phyloP scores from a whole-genome alignment of 2,329 filamentous ascomycete genomes.

The Aspergillus aculeatus region DNA sequence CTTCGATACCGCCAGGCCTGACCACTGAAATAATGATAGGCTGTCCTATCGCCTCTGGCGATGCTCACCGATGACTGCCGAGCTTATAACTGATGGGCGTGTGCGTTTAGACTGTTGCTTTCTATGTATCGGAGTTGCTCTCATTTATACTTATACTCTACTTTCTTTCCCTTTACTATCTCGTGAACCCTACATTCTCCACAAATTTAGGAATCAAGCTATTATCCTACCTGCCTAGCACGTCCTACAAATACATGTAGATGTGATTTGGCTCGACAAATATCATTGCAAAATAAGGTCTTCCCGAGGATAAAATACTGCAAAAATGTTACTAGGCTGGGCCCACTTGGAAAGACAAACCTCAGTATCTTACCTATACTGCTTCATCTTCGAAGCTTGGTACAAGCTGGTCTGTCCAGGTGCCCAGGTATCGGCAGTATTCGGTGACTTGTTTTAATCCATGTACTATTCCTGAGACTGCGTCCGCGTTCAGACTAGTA shows the following conservation, averaged over 20 bases:
- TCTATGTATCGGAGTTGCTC: conserved; percentile 15
- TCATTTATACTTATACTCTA: conserved; percentile 10
- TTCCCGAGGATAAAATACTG: not conserved
- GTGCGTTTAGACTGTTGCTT: conserved; percentile 21
- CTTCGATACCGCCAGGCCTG: conserved; percentile 28
- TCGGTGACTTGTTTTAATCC: conserved; percentile 39
- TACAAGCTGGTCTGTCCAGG: conserved; percentile 38
- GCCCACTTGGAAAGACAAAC: not conserved
- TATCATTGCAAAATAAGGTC: not conserved
- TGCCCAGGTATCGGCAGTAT: conserved; percentile 41
- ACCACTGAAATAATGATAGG: conserved; percentile 30
- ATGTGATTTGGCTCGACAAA: not conserved
- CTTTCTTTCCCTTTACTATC: not conserved
- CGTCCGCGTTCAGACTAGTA: conserved; percentile 27
- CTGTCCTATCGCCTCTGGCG: conserved; percentile 12
- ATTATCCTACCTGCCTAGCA: not conserved
- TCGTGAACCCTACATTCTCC: not conserved
- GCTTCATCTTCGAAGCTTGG: not conserved
- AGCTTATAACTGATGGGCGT: conserved; percentile 19
- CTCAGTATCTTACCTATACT: not conserved
- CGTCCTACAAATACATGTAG: not conserved
- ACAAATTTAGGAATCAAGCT: not conserved
- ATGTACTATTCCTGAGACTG: conserved; percentile 31
- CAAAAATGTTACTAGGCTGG: not conserved
- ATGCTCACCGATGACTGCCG: conserved; percentile 16